Evolutionary conservation across 805 yeast genomes (phyloP).

Genomic region (Debaryomyces prosopidis): DNA sequence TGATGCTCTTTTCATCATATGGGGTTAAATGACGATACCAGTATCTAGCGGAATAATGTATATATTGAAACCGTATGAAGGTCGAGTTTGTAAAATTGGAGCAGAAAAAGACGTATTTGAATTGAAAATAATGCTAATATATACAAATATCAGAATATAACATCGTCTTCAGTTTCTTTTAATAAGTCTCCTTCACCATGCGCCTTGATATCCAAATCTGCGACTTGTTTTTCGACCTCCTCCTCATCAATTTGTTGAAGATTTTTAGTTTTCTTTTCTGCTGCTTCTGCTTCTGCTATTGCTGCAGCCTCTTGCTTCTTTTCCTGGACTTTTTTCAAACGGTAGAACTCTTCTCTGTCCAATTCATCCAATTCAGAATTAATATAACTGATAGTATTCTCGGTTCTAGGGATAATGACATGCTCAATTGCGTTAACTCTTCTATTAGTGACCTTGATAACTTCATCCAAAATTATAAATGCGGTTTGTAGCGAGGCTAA

Average conservation of each 20-base stretch:
- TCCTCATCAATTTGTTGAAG: slow-evolving; percentile 22
- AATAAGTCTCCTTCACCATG: slow-evolving; percentile 27
- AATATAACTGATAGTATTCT: slow-evolving; percentile 88
- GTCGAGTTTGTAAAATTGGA: not conserved
- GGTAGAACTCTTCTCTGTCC: slow-evolving; percentile 96
- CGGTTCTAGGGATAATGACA: slow-evolving; percentile 96
- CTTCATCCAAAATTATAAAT: slow-evolving; percentile 93
- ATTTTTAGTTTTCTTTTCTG: slow-evolving; percentile 9
- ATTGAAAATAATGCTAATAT: slow-evolving; percentile 1
- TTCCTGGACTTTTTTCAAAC: slow-evolving; percentile 94
- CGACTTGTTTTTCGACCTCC: slow-evolving; percentile 28
- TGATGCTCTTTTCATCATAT: no score
- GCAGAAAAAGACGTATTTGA: not conserved
- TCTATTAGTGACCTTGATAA: slow-evolving; percentile 95
- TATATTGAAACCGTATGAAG: not conserved
- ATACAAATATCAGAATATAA: slow-evolving; percentile 30
- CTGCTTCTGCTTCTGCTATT: slow-evolving; percentile 40
- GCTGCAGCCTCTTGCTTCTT: slow-evolving; percentile 84
- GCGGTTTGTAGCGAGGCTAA: slow-evolving; percentile 96
- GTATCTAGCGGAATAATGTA: not conserved
- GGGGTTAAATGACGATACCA: no score
- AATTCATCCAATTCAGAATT: slow-evolving; percentile 95
- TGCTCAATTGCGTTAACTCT: slow-evolving; percentile 99
- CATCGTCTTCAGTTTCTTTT: slow-evolving; percentile 47
- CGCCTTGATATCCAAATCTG: slow-evolving; percentile 21